A percentile compares a stretch with the other conserved stretches of the same genome.
These are phyloP conservation scores for Amylostereum areolatum DNA, from an alignment of 1,284 basidiomycete species.

Conservation along the genomic window DNA sequence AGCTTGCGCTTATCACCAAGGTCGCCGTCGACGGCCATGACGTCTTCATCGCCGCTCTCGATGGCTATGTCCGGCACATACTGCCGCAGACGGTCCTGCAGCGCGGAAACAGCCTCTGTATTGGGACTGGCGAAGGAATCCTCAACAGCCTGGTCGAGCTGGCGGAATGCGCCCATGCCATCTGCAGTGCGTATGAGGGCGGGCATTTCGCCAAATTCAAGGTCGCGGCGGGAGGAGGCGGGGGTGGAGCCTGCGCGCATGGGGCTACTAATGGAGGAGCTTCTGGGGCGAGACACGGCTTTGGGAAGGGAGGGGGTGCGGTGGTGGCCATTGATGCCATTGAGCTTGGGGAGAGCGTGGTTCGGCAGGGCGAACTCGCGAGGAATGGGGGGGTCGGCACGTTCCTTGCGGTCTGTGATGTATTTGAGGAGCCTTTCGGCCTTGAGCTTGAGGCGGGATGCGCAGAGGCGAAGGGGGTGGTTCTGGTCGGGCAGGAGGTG, in stretches of 20 bases:
- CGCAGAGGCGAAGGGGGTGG: conserved; percentile 80
- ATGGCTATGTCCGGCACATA: conserved; percentile 33
- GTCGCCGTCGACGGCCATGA: conserved; percentile 33
- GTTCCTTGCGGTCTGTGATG: conserved; percentile 84
- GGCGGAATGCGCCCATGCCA: conserved; percentile 62
- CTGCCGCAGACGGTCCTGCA: conserved; percentile 33
- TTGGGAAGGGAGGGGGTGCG: conserved; percentile 14
- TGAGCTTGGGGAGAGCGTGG: conserved; percentile 17
- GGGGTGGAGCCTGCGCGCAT: conserved; percentile 22
- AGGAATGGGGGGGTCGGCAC: conserved; percentile 43
- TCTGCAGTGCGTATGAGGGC: conserved; percentile 76
- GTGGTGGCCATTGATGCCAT: conserved; percentile 28
- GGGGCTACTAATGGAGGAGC: conserved; percentile 11
- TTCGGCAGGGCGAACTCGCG: conserved; percentile 3
- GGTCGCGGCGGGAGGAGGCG: conserved; percentile 24
- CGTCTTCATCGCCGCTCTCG: conserved; percentile 35
- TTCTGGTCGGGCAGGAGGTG: conserved; percentile 26
- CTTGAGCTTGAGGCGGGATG: conserved; percentile 71
- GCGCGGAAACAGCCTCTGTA: conserved; percentile 6
- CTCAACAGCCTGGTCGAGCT: conserved; percentile 46
- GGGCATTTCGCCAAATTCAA: conserved; percentile 55
- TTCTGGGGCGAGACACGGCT: conserved; percentile 14
- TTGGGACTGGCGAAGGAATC: conserved; percentile 11
- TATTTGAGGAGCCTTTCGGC: conserved; percentile 81
- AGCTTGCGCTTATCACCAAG: conserved; percentile 59